Conservation (phyloP, 1,139 yeast genomes). For the Suhomyces choctaworum region DNA sequence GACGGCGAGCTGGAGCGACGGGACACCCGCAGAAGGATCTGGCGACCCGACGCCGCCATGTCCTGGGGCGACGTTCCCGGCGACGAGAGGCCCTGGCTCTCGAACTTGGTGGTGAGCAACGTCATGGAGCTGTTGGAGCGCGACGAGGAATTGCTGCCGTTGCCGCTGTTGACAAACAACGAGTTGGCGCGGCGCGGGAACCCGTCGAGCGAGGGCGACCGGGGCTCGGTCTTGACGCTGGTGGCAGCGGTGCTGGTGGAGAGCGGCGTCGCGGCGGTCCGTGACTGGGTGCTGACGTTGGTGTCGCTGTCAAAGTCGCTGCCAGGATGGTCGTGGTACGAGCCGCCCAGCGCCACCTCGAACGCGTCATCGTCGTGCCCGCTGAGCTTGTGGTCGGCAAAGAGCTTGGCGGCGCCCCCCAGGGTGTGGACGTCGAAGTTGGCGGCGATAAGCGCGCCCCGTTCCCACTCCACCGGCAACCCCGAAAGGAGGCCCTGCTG, state of each 20-base stretch:
- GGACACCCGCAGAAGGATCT: slow-evolving; percentile 15
- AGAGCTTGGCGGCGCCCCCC: slow-evolving; percentile 27
- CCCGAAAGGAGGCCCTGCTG: slow-evolving; percentile 38
- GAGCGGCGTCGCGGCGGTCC: slow-evolving; percentile 3
- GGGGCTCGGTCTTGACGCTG: slow-evolving; percentile 10
- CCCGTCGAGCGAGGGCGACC: slow-evolving; percentile 13
- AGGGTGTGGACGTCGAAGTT: slow-evolving; percentile 25
- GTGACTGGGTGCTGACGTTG: not conserved
- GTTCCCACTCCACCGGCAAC: slow-evolving; percentile 48
- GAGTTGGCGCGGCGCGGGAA: slow-evolving; percentile 18
- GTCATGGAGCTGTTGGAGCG: slow-evolving; percentile 21
- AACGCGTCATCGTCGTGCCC: slow-evolving; percentile 8
- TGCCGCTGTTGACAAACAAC: slow-evolving; percentile 1
- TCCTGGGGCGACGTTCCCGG: slow-evolving; percentile 19
- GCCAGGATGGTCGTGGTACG: slow-evolving; percentile 17
- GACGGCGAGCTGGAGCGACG: slow-evolving; percentile 21
- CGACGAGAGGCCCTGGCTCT: slow-evolving; percentile 29
- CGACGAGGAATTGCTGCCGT: slow-evolving; percentile 8
- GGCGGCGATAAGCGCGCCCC: slow-evolving; percentile 45
- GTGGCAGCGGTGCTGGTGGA: slow-evolving; percentile 4
- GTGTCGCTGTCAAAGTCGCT: slow-evolving; percentile 27
- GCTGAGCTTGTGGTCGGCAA: slow-evolving; percentile 33
- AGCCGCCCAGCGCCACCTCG: slow-evolving; percentile 8
- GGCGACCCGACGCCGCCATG: slow-evolving; percentile 5
- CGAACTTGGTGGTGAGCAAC: slow-evolving; percentile 32